Percentiles rank a stretch among this genome's conserved stretches.
phyloP scores from a whole-genome alignment of 1,284 basidiomycete genomes.

The Leccinum insolens region DNA sequence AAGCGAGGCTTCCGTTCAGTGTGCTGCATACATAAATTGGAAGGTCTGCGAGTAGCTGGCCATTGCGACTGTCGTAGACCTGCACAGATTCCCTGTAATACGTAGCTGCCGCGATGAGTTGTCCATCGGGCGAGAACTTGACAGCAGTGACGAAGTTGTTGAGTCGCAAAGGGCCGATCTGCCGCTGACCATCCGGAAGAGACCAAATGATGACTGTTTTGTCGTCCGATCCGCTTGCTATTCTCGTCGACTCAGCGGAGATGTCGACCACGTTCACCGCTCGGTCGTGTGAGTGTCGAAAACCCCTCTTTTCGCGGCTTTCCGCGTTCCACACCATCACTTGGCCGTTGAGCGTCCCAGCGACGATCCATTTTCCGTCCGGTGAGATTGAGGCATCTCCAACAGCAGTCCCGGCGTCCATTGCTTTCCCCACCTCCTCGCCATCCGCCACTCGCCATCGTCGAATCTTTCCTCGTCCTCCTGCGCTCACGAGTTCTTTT shows the following conservation, averaged over 20 bases:
- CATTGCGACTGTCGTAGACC: not conserved
- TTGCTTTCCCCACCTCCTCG: not conserved
- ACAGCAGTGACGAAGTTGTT: not conserved
- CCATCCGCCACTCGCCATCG: not conserved
- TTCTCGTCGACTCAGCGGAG: too few species aligned
- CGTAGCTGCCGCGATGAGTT: not conserved
- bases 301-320: not conserved
- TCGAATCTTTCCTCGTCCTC: not conserved
- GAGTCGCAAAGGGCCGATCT: not conserved
- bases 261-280: too few species aligned
- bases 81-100: not conserved
- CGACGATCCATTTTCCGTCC: not conserved
- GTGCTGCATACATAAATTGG: not conserved
- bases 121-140: not conserved
- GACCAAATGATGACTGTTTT: not conserved
- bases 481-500: not conserved
- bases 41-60: not conserved
- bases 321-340: not conserved
- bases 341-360: not conserved
- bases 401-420: not conserved
- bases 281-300: not conserved
- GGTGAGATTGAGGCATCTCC: not conserved
- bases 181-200: not conserved
- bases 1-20: not conserved
- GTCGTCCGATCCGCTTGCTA: not conserved